Evolutionary conservation across 2,329 filamentous ascomycete genomes (phyloP).

Genomic region (Cordyceps pruinosa): DNA sequence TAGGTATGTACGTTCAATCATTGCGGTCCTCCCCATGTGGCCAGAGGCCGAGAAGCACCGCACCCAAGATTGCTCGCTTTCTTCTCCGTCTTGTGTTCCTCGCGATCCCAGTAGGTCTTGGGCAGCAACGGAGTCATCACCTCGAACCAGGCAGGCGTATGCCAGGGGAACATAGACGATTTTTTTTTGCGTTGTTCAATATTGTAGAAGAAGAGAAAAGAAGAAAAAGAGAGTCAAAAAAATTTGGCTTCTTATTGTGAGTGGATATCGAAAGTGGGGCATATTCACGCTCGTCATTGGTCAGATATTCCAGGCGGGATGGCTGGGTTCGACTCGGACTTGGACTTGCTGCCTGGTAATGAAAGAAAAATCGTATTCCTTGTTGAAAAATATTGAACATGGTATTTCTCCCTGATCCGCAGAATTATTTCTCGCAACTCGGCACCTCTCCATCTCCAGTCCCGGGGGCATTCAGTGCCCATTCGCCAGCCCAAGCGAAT

Average conservation of each 20-base stretch:
- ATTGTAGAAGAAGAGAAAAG: conserved; percentile 23
- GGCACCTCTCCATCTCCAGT: no score
- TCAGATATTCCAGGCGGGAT: neutral
- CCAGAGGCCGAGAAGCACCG: conserved; percentile 43
- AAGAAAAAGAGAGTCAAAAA: conserved; percentile 8
- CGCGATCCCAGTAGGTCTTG: conserved; percentile 40
- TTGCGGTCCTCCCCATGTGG: conserved; percentile 49
- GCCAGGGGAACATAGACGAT: conserved; percentile 35
- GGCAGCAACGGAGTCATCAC: conserved; percentile 34
- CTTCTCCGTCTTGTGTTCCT: conserved; percentile 46
- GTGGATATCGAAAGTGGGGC: conserved; percentile 10
- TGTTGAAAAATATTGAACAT: no score
- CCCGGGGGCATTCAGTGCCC: no score
- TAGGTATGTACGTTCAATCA: conserved; percentile 49
- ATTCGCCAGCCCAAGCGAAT: no score
- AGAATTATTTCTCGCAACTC: no score
- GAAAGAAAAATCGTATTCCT: no score
- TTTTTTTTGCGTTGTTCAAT: conserved; percentile 42
- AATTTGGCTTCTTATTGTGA: conserved; percentile 4
- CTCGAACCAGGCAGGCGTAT: conserved; percentile 40
- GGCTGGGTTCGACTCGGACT: neutral
- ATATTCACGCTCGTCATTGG: neutral
- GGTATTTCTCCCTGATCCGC: no score
- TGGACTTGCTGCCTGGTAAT: no score
- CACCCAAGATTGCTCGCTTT: conserved; percentile 54